Conservation (phyloP, 2,329 filamentous ascomycete species). For the Venturia effusa region DNA sequence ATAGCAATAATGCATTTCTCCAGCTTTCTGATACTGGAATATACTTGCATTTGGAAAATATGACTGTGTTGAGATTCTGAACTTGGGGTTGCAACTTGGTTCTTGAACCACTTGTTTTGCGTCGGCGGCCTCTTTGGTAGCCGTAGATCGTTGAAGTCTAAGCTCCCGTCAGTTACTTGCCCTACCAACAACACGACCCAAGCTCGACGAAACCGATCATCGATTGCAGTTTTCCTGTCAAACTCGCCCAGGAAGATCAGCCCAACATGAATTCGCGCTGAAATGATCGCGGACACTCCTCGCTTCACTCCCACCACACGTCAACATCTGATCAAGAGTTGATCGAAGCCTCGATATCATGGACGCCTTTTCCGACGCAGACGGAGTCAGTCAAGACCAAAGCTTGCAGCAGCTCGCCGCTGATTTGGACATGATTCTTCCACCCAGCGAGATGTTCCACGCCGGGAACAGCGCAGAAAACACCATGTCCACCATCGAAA, state of each 20-base stretch:
- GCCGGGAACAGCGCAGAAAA: neutral
- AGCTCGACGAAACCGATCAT: neutral
- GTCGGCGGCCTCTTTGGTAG: neutral
- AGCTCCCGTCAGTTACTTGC: neutral
- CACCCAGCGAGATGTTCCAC: neutral
- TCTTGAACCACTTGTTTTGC: neutral
- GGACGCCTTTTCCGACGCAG: neutral
- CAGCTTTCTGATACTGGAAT: neutral
- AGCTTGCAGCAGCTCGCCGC: conserved; percentile 3
- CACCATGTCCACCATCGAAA: conserved; percentile 8
- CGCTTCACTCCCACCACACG: neutral
- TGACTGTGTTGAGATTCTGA: neutral
- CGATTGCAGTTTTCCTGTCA: neutral
- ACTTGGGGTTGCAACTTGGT: neutral
- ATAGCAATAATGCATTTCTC: neutral
- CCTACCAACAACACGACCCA: neutral
- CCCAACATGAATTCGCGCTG: neutral
- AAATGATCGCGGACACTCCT: neutral
- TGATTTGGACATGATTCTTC: conserved; percentile 10
- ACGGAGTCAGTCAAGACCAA: neutral
- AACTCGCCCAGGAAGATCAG: neutral
- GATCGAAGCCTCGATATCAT: neutral
- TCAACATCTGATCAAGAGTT: neutral
- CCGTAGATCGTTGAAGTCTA: neutral
- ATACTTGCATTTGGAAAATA: neutral